Base-by-base conservation (phyloP, 805 yeast genomes). In the Suhomyces xylopsoci region DNA sequence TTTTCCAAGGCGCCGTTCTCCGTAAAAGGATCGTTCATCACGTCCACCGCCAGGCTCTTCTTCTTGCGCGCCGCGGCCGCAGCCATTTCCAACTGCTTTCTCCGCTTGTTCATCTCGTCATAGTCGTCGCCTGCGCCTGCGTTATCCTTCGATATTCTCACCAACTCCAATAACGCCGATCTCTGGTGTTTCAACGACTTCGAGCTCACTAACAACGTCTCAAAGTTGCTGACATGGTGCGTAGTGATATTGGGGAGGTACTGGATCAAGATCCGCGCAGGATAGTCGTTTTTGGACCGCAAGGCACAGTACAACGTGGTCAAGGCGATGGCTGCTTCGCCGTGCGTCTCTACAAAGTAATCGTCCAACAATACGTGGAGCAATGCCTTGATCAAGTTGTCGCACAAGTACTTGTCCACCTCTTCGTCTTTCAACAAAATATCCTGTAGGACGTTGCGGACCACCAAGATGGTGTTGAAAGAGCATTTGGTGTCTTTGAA, bases 401-500 rank as follows among this genome's bases (percentile, higher is more conserved):
- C 83, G 58, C 85, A 79, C 43, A 87, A 67, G 61, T 81, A 85
- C 50, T 77, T 77, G 70, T 91, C 97, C 46, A 92, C 93, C 57
- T 84, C 87, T 17, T 82, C 85, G 60, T 88, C 86, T 57, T 83
- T 81, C 42, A 85, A 76, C 40, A 90, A 73, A 42, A 90, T 81
- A 19, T 84, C 88, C 15, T 82, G 83, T 52, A 92, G 71, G 51
- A 92, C 77, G 55, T 88, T 85, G 55, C 96, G 80, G 53, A 93
- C 77, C 28, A 93, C 84, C 54, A 93, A 71, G 48, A 93, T 87
- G 2, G 96, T 88, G 67, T 94, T 94, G 72, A 88, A 93, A 5
- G 96, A 85, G 67, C 98, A 93, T 63, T 94, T 87, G 32, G 94
- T 88, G 65, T 93, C 99, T 61, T 88, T 89, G 66, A 90, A 88